Base-by-base conservation (phyloP, 2,329 filamentous ascomycete genomes). In the Coniochaeta pulveracea region DNA sequence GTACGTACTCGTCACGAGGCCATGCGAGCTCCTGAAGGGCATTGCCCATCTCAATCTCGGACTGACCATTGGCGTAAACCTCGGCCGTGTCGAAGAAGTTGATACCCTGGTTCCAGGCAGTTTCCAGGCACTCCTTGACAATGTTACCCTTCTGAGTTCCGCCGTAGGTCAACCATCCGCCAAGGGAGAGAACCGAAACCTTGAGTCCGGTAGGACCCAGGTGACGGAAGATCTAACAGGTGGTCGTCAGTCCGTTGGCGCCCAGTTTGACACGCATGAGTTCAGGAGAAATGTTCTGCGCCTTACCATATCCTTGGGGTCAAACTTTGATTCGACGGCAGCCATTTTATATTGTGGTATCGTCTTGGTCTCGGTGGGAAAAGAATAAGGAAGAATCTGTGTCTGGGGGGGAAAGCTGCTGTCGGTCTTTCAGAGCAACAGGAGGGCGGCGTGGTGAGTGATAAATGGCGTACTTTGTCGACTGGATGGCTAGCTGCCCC, bases 91-190 rank as follows among this genome's bases (percentile, higher is more conserved):
- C 67, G 42, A 77, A 77, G 49, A 76, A 76, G 56, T 77, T 77
- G 50, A 77, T 60, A 3, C 73, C 73, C 30, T 59, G 51, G 38
- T 76, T 68, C 41, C 71, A 76, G 2, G 73, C 73, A 26, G 67
- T 63, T 56, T 76, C 72, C 66, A 76, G 71, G 47, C 71, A 76
- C 21, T 33, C 30, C 30, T 23, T 24, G 4, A 33, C 30, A 8
- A 25, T 33, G 19, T 25, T 25, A 7, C 22, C 22, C 14, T 33
- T 33, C 12, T 23, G 19, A 2, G 21, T 17, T 6, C 79, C 80
- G 34, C 81, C 81, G 43, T 83, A 85, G 1, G 81, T 85, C 34
- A 86, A 63, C 77, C 76, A 79, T 43, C 76, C 72, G 37, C 76
- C 81, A 3, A 86, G 63, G 2, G 76, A 78, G 40, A 86, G 79